Percentiles rank a stretch among this genome's conserved stretches.
These are phyloP conservation scores for Tulasnella calospora DNA, from an alignment of 768 basidiomycete genomes.

Conservation along the genomic window DNA sequence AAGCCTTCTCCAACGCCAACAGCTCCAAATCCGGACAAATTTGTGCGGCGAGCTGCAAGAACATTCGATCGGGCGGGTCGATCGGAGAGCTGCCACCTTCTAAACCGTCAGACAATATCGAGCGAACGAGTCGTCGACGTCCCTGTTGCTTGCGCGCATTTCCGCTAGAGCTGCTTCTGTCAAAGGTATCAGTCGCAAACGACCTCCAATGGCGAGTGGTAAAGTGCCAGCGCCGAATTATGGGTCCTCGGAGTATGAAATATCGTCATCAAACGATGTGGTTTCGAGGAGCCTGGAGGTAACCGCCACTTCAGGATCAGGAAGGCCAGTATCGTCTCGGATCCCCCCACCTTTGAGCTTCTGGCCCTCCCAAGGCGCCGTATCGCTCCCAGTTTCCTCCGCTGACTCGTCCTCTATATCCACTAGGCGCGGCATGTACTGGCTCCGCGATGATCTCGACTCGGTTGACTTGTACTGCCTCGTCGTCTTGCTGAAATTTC, in stretches of 20 bases:
- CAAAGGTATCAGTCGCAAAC: neutral
- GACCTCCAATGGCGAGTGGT: neutral
- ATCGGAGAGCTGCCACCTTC: neutral
- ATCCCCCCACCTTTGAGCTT: neutral
- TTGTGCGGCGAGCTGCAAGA: constrained; percentile 5
- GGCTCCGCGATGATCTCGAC: neutral
- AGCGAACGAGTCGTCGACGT: neutral
- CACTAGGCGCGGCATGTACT: neutral
- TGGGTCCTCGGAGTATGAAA: neutral
- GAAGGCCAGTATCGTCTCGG: neutral
- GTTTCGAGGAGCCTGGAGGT: neutral
- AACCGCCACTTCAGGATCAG: neutral
- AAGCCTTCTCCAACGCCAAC: constrained; percentile 7
- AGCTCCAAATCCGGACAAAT: constrained; percentile 17
- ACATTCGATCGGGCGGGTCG: neutral
- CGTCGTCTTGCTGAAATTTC: constrained; percentile 4
- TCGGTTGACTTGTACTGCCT: neutral
- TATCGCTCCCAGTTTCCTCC: neutral
- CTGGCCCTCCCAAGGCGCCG: neutral
- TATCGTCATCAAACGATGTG: neutral
- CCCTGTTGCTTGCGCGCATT: neutral
- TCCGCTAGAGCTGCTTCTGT: neutral
- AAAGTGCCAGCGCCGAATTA: neutral
- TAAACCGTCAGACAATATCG: neutral
- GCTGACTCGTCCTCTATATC: neutral